These are phyloP conservation scores for Mimosa bimucronata DNA, from an alignment of 306 rosid species.

Conservation along the genomic window DNA sequence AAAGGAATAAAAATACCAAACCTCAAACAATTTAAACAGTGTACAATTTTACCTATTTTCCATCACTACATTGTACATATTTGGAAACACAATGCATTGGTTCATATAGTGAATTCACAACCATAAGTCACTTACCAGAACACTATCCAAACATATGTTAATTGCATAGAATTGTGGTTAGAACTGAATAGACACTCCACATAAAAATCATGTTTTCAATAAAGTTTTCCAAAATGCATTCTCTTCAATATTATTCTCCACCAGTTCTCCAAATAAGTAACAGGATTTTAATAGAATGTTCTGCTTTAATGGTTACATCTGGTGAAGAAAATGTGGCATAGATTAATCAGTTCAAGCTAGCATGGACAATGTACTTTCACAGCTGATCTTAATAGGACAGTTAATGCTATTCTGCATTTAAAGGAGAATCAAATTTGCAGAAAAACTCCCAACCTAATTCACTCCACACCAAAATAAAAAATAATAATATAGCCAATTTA, in stretches of 20 bases:
- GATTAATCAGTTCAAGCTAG: background rate
- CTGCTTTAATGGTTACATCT: background rate
- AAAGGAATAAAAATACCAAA: background rate
- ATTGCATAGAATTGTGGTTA: slow-evolving; percentile 20
- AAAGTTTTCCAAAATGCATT: slow-evolving; percentile 14
- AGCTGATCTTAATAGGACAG: background rate
- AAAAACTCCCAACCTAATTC: background rate
- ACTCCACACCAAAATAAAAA: background rate
- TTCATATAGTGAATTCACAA: slow-evolving; percentile 9
- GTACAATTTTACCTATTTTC: background rate
- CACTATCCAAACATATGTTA: background rate
- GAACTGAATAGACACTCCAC: slow-evolving; percentile 16
- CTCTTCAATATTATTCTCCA: slow-evolving; percentile 7
- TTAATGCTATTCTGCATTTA: background rate
- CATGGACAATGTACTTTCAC: background rate
- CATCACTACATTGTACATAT: background rate
- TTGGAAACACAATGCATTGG: background rate
- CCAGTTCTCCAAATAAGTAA: slow-evolving; percentile 2
- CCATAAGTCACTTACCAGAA: background rate
- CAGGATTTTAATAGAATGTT: background rate
- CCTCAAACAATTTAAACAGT: background rate
- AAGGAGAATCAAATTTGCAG: background rate
- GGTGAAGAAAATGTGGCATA: background rate
- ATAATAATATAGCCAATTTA: background rate
- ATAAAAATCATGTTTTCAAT: slow-evolving; percentile 17